Evolutionary conservation across 208 protist genomes (phyloP).

Genomic region (Acanthamoeba royreba): DNA sequence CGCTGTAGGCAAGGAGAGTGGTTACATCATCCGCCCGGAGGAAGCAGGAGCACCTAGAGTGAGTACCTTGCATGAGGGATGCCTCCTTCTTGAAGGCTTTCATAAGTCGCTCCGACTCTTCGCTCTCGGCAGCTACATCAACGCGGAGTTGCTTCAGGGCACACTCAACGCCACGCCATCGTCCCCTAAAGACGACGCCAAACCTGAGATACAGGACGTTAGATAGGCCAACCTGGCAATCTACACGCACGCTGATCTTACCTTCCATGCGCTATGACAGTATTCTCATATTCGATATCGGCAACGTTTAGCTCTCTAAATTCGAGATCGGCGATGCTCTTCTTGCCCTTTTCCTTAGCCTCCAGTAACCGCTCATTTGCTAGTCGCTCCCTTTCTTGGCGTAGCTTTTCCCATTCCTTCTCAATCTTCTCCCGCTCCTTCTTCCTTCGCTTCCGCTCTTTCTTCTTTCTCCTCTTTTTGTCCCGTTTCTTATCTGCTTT

Average conservation of each 20-base stretch:
- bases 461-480: background rate
- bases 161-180: background rate
- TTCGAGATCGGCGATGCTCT: conserved; percentile 6
- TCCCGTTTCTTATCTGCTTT: background rate
- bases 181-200: background rate
- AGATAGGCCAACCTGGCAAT: background rate
- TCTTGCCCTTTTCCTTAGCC: background rate
- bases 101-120: background rate
- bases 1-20: background rate
- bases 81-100: conserved; percentile 6
- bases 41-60: too few species aligned
- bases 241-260: background rate
- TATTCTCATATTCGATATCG: background rate
- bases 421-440: background rate
- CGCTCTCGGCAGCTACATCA: background rate
- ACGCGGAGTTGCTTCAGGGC: background rate
- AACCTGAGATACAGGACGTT: background rate
- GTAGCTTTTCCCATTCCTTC: background rate
- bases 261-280: background rate
- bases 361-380: background rate
- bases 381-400: background rate
- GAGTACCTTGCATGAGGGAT: background rate
- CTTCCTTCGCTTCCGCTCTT: background rate
- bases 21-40: too few species aligned
- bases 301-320: background rate